Percentiles rank a stretch among this genome's conserved stretches.
Conservation (phyloP, 768 basidiomycete genomes). For the Tulasnella sp. region DNA sequence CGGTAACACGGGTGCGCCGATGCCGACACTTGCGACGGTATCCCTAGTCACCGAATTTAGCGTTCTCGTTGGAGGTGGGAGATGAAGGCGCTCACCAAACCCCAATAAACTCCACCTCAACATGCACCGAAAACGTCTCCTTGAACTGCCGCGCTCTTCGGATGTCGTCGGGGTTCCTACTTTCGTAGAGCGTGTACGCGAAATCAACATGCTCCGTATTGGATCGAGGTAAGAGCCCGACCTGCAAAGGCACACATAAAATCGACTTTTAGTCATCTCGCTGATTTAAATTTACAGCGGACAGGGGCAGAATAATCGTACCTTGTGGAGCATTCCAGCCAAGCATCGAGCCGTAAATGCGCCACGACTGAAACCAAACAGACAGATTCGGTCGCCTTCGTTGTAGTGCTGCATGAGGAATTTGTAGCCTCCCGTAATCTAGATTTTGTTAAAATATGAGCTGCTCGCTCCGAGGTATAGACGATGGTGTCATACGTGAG, state of each 20-base stretch:
- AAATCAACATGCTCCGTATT: conserved; percentile 30
- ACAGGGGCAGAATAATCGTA: not conserved
- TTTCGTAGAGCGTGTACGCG: conserved; percentile 29
- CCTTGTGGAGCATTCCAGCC: conserved; percentile 36
- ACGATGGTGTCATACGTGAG: not conserved
- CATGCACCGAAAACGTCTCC: conserved; percentile 37
- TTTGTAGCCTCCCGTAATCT: conserved; percentile 32
- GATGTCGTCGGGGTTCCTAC: not conserved
- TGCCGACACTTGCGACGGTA: conserved; percentile 39
- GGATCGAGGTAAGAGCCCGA: conserved; percentile 24
- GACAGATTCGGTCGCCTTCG: conserved; percentile 32
- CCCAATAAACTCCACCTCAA: conserved; percentile 40
- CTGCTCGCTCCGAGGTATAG: not conserved
- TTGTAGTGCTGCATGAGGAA: conserved; percentile 33
- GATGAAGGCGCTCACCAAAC: conserved; percentile 34
- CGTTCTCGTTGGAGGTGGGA: not conserved
- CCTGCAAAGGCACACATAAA: conserved; percentile 7
- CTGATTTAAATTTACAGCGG: too few relatives aligned
- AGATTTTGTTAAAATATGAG: not conserved
- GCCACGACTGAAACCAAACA: conserved; percentile 38
- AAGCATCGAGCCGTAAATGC: conserved; percentile 37
- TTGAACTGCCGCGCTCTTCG: conserved; percentile 38
- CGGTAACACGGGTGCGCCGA: conserved; percentile 37
- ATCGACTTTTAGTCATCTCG: too few relatives aligned
- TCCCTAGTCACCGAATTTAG: conserved; percentile 31